Base-by-base conservation (phyloP, 2,329 filamentous ascomycete species). In the Penicillium sp. region DNA sequence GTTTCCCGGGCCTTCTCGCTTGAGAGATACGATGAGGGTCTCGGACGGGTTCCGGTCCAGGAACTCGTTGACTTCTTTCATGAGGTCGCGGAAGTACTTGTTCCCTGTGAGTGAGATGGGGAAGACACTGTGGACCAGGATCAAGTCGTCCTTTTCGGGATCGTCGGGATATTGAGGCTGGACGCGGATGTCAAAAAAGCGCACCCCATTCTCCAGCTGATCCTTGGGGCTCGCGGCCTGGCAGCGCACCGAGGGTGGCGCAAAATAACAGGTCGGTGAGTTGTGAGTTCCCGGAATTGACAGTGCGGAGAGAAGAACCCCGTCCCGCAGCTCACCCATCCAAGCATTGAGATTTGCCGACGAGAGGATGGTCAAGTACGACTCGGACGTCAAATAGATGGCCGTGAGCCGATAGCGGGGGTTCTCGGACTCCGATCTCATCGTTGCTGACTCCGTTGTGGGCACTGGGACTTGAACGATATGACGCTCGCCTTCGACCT, bases 271-370 rank as follows among this genome's bases (percentile, higher is more conserved):
- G 8, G 90, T 94, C 5, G 93, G 88, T 13, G 87, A 88, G 72
- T 98, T 97, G 75, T 98, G 93, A 0, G 93, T 96, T 54, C 93
- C 93, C 12, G 93, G 93, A 53, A 97, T 93, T 43, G 86, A 93
- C 43, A 98, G 81, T 3, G 85, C 79, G 1, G 88, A 86, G 4
- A 97, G 75, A 1, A 88, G 83, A 44, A 82, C 85, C 18, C 82
- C 77, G 61, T 90, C 81, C 51, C 78, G 75, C 37, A 97, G 76
- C 52, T 83, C 77, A 48, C 76, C 70, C 90, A 97, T 97, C 93
- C 93, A 95, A 45, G 76, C 71, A 52, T 82, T 66, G 43, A 90
- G 78, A 46, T 82, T 77, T 12, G 84, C 78, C 4, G 83, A 89
- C 52, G 83, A 88, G 70, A 85, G 83, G 51, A 97, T 74, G 36